phyloP scores from a whole-genome alignment of 768 basidiomycete species.

The Amanita polypyramis region DNA sequence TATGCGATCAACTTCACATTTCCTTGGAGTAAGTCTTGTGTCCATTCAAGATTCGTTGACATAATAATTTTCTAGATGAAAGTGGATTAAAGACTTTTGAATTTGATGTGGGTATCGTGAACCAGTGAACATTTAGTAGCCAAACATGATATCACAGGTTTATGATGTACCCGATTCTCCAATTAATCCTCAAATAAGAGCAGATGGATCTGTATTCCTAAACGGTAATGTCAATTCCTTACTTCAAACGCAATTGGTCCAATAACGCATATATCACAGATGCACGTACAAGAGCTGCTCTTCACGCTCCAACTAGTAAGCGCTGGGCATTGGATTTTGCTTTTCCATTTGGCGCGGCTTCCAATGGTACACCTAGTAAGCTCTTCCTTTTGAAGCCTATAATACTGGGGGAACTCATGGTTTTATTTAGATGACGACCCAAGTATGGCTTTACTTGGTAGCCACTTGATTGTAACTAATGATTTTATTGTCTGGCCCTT shows the following conservation, averaged over 20 bases:
- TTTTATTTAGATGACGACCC: slow-evolving; percentile 21
- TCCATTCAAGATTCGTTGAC: background rate
- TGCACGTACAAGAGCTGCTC: slow-evolving; percentile 40
- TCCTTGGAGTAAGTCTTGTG: slow-evolving; percentile 39
- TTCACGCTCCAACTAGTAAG: slow-evolving; percentile 60
- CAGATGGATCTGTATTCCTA: slow-evolving; percentile 46
- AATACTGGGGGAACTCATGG: slow-evolving; percentile 26
- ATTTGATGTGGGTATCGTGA: slow-evolving; percentile 24
- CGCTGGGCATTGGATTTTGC: slow-evolving; percentile 29
- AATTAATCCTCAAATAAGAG: slow-evolving; percentile 32
- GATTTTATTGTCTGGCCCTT: background rate
- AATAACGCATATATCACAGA: slow-evolving; percentile 24
- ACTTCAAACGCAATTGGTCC: background rate
- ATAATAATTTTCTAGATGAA: slow-evolving; percentile 12
- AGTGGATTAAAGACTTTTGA: slow-evolving; percentile 20
- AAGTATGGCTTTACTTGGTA: slow-evolving; percentile 17
- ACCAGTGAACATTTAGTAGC: background rate
- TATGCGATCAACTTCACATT: slow-evolving; percentile 65
- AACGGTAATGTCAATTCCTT: slow-evolving; percentile 35
- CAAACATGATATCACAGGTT: slow-evolving; percentile 18
- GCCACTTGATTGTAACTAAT: background rate
- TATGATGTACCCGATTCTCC: slow-evolving; percentile 51
- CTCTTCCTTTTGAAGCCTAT: background rate
- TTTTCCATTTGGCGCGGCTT: slow-evolving; percentile 12
- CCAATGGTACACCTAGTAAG: slow-evolving; percentile 6